These are phyloP conservation scores for Fusarium haematococcum DNA, from an alignment of 2,329 filamentous ascomycete species.

Conservation along the genomic window DNA sequence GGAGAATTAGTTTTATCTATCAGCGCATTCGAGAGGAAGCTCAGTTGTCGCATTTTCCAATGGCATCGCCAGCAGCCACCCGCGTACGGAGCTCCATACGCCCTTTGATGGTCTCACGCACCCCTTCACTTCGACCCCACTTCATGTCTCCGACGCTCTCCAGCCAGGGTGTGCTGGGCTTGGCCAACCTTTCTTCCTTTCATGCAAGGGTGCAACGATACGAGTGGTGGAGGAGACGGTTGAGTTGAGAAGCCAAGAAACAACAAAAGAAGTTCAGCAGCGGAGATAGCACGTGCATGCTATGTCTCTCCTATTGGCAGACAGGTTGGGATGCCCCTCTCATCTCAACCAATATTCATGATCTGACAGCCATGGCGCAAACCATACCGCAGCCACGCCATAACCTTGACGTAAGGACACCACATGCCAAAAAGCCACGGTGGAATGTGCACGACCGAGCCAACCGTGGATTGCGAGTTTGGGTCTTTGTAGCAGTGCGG, in stretches of 20 bases:
- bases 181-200: background rate
- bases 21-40: background rate
- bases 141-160: background rate
- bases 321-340: background rate
- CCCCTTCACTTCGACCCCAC: background rate
- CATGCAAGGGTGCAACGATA: background rate
- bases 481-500: background rate
- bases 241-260: background rate
- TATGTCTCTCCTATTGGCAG: background rate
- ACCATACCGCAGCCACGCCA: background rate
- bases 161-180: background rate
- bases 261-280: background rate
- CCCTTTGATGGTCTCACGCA: background rate
- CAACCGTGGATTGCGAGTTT: background rate
- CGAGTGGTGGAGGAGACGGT: background rate
- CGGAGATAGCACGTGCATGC: background rate
- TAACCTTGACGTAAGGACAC: background rate
- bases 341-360: background rate
- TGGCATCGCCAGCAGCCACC: background rate
- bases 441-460: background rate
- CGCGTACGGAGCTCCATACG: background rate
- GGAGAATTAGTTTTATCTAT: background rate
- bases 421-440: background rate
- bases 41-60: background rate
- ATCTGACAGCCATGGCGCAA: background rate